Conservation (phyloP, 208 protist genomes). For the Leishmania gerbilli region DNA sequence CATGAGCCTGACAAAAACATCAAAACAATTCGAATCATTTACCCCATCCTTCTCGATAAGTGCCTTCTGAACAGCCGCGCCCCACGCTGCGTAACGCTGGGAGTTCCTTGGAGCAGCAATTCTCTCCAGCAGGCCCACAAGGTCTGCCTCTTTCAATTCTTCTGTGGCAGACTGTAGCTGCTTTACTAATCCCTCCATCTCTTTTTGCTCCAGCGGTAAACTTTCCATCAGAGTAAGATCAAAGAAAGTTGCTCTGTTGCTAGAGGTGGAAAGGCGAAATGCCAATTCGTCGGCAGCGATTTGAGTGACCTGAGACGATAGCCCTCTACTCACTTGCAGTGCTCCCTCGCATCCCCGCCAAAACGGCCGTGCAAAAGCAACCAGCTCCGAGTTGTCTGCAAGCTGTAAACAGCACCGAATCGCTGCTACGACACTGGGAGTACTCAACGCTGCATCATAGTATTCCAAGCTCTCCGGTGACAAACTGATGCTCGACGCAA, state of each 20-base stretch:
- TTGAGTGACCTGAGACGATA: constrained; percentile 3
- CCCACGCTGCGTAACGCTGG: constrained; percentile 14
- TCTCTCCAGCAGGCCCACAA: constrained; percentile 7
- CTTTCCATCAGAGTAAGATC: constrained; percentile 5
- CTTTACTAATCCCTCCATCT: constrained; percentile 14
- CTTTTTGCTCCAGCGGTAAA: constrained; percentile 9
- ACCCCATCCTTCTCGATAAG: background rate
- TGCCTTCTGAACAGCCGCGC: constrained; percentile 9
- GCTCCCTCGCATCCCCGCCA: background rate
- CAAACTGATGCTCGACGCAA: constrained; percentile 6
- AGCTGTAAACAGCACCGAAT: constrained; percentile 12
- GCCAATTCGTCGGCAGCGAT: constrained; percentile 8
- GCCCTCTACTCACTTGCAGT: background rate
- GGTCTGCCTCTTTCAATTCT: background rate
- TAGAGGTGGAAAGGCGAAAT: background rate
- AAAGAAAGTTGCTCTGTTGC: background rate
- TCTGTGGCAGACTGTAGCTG: constrained; percentile 4
- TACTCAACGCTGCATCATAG: constrained; percentile 20
- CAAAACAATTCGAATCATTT: background rate
- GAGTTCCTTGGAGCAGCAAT: background rate
- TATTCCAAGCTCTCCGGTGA: constrained; percentile 15
- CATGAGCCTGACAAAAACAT: constrained; percentile 2
- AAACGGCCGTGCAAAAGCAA: constrained; percentile 12
- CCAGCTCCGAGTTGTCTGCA: constrained; percentile 12
- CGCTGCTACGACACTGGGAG: constrained; percentile 8